A percentile compares a stretch with the other conserved stretches of the same genome.
Evolutionary conservation across 2,329 filamentous ascomycete genomes (phyloP).

Genomic region (Ampelomyces quisqualis): DNA sequence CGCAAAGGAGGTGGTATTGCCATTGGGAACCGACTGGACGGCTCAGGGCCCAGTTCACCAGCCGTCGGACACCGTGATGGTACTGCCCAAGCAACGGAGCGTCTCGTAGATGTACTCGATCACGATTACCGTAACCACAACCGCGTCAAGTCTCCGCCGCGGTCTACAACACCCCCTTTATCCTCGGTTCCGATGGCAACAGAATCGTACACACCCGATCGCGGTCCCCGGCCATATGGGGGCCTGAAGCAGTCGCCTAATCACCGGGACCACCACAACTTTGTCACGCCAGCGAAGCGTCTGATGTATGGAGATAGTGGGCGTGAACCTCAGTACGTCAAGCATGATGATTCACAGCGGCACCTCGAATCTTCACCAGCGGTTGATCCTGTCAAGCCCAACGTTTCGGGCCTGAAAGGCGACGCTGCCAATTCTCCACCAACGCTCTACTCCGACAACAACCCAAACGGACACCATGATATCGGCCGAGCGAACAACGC

Average conservation of each 20-base stretch:
- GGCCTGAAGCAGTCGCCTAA: slow-evolving; percentile 36
- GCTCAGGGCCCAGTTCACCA: slow-evolving; percentile 70
- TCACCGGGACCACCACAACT: slow-evolving; percentile 30
- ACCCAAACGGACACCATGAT: slow-evolving; percentile 33
- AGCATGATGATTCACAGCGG: slow-evolving; percentile 23
- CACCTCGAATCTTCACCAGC: slow-evolving; percentile 35
- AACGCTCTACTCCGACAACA: slow-evolving; percentile 39
- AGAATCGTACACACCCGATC: slow-evolving; percentile 57
- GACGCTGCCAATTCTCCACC: slow-evolving; percentile 41
- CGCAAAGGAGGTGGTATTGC: slow-evolving; percentile 42
- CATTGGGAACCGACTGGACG: slow-evolving; percentile 49
- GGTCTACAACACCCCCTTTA: slow-evolving; percentile 52
- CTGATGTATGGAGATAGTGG: slow-evolving; percentile 31
- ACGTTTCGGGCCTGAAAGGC: slow-evolving; percentile 34
- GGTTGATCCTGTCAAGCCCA: slow-evolving; percentile 36
- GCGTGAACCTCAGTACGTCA: slow-evolving; percentile 24
- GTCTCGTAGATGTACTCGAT: slow-evolving; percentile 48
- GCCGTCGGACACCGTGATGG: slow-evolving; percentile 41
- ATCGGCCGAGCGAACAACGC: slow-evolving; percentile 33
- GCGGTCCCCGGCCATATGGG: slow-evolving; percentile 48
- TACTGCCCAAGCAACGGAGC: slow-evolving; percentile 54
- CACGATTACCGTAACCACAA: slow-evolving; percentile 22
- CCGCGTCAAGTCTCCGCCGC: slow-evolving; percentile 45
- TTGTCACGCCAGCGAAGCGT: slow-evolving; percentile 40
- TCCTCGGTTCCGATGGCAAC: slow-evolving; percentile 51